Evolutionary conservation across 441 rosid species (phyloP).

Genomic region (Syzygium syzygioides): DNA sequence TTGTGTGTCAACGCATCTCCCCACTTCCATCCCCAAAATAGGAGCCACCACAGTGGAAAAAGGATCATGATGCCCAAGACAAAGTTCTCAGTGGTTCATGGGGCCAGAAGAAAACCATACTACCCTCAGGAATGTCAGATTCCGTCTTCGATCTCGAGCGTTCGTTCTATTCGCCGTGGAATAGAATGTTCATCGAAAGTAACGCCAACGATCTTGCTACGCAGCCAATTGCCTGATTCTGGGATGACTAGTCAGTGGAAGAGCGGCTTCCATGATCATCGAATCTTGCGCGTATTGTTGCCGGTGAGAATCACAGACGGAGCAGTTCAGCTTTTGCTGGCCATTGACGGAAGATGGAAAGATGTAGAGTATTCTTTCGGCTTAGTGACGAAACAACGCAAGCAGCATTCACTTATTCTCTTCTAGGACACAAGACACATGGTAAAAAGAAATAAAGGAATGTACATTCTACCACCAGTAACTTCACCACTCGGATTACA

Average conservation of each 20-base stretch:
- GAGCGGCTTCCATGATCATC: neutral
- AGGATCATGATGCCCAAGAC: neutral
- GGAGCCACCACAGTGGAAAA: neutral
- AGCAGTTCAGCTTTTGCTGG: neutral
- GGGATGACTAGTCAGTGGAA: neutral
- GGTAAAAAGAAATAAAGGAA: neutral
- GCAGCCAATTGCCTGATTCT: neutral
- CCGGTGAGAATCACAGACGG: neutral
- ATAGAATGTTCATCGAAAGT: neutral
- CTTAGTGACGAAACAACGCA: neutral
- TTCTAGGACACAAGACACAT: neutral
- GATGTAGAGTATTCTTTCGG: neutral
- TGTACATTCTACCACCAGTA: neutral
- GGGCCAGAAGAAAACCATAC: neutral
- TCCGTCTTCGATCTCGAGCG: neutral
- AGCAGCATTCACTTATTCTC: neutral
- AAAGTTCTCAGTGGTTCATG: neutral
- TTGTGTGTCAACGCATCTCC: neutral
- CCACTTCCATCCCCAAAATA: neutral
- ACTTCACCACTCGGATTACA: neutral
- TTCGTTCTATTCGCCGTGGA: neutral
- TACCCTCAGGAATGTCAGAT: neutral
- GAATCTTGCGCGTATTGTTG: neutral
- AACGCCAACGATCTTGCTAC: neutral
- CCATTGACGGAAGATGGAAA: neutral